Evolutionary conservation across 768 basidiomycete species (phyloP).

Genomic region (Guyanaporus albipodus): DNA sequence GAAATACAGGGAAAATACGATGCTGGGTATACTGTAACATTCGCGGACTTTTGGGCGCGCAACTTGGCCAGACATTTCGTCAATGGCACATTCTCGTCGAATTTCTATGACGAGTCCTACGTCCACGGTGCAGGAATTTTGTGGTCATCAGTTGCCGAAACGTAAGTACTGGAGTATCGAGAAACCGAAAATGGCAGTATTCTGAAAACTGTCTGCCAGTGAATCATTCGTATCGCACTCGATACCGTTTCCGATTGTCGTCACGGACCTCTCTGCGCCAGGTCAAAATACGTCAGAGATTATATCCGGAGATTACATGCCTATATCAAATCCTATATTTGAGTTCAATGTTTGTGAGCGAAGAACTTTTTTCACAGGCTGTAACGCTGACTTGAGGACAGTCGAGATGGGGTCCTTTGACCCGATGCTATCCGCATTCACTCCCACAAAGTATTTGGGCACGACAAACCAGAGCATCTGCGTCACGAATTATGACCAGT

Average conservation of each 20-base stretch:
- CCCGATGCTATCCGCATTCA: conserved; percentile 42
- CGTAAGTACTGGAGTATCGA: conserved; percentile 27
- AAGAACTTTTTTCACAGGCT: neutral
- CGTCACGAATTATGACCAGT: conserved; percentile 33
- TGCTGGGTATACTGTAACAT: conserved; percentile 31
- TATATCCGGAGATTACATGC: conserved; percentile 22
- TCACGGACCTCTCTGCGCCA: conserved; percentile 24
- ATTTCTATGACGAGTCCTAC: conserved; percentile 27
- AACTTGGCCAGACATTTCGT: conserved; percentile 35
- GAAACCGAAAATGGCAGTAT: too few relatives aligned
- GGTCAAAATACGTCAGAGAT: conserved; percentile 23
- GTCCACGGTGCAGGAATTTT: conserved; percentile 34
- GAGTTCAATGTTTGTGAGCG: conserved; percentile 35
- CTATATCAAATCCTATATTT: conserved; percentile 29
- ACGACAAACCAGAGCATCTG: conserved; percentile 31
- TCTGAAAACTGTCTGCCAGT: conserved; percentile 14
- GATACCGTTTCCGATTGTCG: conserved; percentile 40
- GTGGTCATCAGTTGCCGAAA: conserved; percentile 32
- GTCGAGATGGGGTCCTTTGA: conserved; percentile 41
- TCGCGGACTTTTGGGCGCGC: conserved; percentile 28
- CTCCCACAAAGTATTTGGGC: conserved; percentile 43
- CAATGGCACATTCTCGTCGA: conserved; percentile 34
- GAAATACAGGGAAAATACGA: conserved; percentile 31
- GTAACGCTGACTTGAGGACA: conserved; percentile 9
- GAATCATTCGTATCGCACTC: conserved; percentile 30